phyloP scores from a whole-genome alignment of 177 flowering plant species.

The Vitis hybrid region DNA sequence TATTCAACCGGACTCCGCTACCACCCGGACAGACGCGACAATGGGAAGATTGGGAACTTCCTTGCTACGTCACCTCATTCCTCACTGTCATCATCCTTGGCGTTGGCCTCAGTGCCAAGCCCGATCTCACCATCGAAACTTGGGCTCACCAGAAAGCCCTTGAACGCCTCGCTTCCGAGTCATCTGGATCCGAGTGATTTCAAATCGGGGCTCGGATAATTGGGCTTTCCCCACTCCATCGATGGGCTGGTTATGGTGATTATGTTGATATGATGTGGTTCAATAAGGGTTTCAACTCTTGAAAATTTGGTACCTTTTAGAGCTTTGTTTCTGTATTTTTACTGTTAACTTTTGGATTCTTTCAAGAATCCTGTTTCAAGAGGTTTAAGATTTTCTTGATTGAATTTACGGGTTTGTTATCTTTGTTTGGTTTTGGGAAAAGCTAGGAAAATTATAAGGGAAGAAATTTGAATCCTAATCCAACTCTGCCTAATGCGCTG shows the following conservation, averaged over 20 bases:
- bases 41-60: slow-evolving; percentile 99
- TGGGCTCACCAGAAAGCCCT: slow-evolving; percentile 97
- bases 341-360: too few species aligned
- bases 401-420: too few species aligned
- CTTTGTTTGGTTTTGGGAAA: too few species aligned
- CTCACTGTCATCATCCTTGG: slow-evolving; percentile 91
- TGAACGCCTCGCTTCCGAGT: slow-evolving; percentile 54
- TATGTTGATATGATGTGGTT: slow-evolving; percentile 18
- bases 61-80: slow-evolving; percentile 90
- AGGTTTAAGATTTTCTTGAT: too few species aligned
- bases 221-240: too few species aligned
- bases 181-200: slow-evolving; percentile 28
- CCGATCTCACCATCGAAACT: slow-evolving; percentile 93
- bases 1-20: slow-evolving; percentile 75
- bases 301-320: not conserved
- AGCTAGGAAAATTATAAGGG: too few species aligned
- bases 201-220: not conserved
- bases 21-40: slow-evolving; percentile 80
- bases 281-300: slow-evolving; percentile 5
- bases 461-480: too few species aligned
- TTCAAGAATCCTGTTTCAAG: too few species aligned
- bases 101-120: slow-evolving; percentile 94
- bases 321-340: not conserved
- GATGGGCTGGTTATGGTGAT: slow-evolving; percentile 8
- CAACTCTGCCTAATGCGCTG: too few species aligned